phyloP scores from a whole-genome alignment of 2,329 filamentous ascomycete species.

The Lachnellula arida region DNA sequence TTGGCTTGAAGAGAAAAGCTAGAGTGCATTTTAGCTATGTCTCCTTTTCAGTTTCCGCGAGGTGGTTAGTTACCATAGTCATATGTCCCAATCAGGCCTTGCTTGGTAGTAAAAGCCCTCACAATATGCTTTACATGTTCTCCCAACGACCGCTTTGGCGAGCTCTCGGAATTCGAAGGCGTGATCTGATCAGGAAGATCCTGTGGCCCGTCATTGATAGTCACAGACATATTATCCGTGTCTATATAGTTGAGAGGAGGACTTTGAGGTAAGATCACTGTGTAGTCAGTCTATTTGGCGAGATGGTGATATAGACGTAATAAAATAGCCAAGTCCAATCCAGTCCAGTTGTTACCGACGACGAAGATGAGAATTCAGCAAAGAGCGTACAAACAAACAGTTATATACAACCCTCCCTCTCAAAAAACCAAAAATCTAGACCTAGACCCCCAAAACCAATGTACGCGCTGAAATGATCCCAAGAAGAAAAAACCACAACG shows the following conservation, averaged over 20 bases:
- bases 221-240: conserved; percentile 20
- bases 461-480: no score
- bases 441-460: no score
- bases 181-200: conserved; percentile 41
- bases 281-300: conserved; percentile 2
- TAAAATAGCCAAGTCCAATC: background rate
- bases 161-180: conserved; percentile 31
- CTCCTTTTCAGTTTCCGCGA: conserved; percentile 32
- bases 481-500: no score
- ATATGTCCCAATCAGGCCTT: conserved; percentile 77
- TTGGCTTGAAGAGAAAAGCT: conserved; percentile 67
- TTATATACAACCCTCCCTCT: no score
- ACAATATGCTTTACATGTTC: conserved; percentile 37
- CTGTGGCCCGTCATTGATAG: conserved; percentile 24
- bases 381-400: no score
- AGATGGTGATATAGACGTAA: background rate
- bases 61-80: conserved; percentile 58
- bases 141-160: conserved; percentile 37
- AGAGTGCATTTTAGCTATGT: conserved; percentile 8
- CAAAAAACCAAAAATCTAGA: no score
- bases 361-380: no score
- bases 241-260: background rate
- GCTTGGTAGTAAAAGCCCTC: conserved; percentile 46
- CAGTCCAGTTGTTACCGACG: no score
- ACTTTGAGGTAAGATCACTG: conserved; percentile 4